These are phyloP conservation scores for Biancaea sappan DNA, from an alignment of 306 rosid species.

Conservation along the genomic window DNA sequence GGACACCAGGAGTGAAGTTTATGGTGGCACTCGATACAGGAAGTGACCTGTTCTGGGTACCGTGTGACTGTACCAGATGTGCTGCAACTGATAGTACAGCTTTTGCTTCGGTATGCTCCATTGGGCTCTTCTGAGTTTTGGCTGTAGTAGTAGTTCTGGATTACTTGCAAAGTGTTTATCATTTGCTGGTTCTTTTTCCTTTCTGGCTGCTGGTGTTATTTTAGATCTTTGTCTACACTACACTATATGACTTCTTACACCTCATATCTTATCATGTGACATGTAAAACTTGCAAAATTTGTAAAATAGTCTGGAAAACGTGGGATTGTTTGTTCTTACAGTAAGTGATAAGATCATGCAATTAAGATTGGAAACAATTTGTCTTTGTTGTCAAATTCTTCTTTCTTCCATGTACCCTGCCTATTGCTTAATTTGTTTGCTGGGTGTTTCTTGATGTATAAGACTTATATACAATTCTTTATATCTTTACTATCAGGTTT, in stretches of 20 bases:
- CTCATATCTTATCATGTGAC: background rate
- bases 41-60: constrained; percentile 94
- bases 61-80: constrained; percentile 86
- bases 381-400: background rate
- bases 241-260: background rate
- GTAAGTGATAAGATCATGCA: background rate
- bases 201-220: background rate
- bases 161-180: constrained; percentile 4
- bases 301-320: background rate
- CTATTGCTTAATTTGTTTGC: background rate
- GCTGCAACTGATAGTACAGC: constrained; percentile 63
- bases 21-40: constrained; percentile 98
- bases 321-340: background rate
- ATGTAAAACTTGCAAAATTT: background rate
- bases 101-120: constrained; percentile 59
- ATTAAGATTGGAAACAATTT: background rate
- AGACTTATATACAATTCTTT: too few relatives aligned
- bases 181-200: background rate
- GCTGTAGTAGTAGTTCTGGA: background rate
- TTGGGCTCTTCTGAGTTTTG: constrained; percentile 10
- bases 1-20: constrained; percentile 92
- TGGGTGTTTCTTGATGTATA: background rate
- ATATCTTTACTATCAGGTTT: too few relatives aligned
- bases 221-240: background rate
- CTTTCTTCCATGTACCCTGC: background rate